These are phyloP conservation scores for Lactarius hengduanensis DNA, from an alignment of 768 basidiomycete species.

Conservation along the genomic window DNA sequence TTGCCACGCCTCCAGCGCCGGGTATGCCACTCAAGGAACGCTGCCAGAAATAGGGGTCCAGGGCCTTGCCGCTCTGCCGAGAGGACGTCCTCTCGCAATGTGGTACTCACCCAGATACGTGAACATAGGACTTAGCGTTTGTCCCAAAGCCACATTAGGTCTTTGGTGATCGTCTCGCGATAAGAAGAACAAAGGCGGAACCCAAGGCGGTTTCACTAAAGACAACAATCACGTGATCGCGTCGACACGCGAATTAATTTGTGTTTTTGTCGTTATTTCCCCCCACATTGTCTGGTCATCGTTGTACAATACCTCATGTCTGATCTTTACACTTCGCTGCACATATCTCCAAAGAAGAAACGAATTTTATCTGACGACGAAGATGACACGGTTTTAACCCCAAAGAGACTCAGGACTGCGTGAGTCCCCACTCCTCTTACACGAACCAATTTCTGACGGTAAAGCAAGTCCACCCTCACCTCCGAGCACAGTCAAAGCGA, in stretches of 20 bases:
- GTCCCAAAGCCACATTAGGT: background rate
- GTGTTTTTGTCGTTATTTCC: background rate
- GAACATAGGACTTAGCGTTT: background rate
- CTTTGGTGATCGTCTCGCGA: background rate
- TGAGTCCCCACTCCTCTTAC: slow-evolving; percentile 35
- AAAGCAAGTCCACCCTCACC: slow-evolving; percentile 56
- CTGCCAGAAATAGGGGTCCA: too few relatives aligned
- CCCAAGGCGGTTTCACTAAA: too few relatives aligned
- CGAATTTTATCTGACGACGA: slow-evolving; percentile 50
- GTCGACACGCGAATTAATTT: slow-evolving; percentile 10
- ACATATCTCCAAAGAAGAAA: slow-evolving; percentile 70
- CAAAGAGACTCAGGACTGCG: slow-evolving; percentile 65
- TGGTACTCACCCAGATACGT: background rate
- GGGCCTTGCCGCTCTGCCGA: background rate
- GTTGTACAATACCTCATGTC: slow-evolving; percentile 42
- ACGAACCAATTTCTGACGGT: slow-evolving; percentile 4
- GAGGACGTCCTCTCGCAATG: background rate
- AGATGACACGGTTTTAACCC: slow-evolving; percentile 56
- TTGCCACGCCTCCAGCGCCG: too few relatives aligned
- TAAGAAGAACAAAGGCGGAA: background rate
- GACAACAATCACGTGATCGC: slow-evolving; percentile 27
- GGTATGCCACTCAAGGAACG: too few relatives aligned
- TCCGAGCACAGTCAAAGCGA: slow-evolving; percentile 46
- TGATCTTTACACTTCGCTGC: slow-evolving; percentile 58
- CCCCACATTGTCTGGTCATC: background rate